These are phyloP conservation scores for Cyberlindnera subsufficiens DNA, from an alignment of 805 yeast genomes.

Conservation along the genomic window DNA sequence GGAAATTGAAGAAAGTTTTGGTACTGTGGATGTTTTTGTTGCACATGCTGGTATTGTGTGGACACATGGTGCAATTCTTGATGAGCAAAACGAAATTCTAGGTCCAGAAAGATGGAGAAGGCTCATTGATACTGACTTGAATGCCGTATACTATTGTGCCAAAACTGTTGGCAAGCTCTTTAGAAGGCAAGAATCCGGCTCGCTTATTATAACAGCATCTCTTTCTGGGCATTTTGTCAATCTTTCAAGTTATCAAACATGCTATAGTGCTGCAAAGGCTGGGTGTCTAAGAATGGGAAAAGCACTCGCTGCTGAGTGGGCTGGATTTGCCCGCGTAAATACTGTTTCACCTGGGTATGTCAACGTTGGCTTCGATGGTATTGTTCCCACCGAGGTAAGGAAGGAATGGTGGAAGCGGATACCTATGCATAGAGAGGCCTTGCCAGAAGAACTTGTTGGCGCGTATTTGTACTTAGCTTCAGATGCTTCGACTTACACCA, in stretches of 20 bases:
- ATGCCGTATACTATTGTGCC: constrained; percentile 78
- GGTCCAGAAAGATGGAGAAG: constrained; percentile 57
- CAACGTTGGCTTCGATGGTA: constrained; percentile 57
- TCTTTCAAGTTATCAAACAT: constrained; percentile 81
- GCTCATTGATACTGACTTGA: constrained; percentile 68
- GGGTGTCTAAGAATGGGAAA: constrained; percentile 16
- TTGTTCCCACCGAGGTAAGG: constrained; percentile 37
- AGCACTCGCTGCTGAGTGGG: constrained; percentile 61
- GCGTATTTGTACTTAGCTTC: constrained; percentile 77
- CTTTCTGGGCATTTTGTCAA: constrained; percentile 87
- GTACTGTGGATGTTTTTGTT: constrained; percentile 72
- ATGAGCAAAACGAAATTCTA: constrained; percentile 19
- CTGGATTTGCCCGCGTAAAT: constrained; percentile 77
- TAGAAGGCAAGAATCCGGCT: constrained; percentile 67
- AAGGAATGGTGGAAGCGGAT: constrained; percentile 43
- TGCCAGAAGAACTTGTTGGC: constrained; percentile 72
- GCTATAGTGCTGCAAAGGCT: constrained; percentile 48
- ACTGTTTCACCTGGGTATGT: constrained; percentile 82
- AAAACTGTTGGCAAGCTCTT: constrained; percentile 68
- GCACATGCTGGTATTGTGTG: constrained; percentile 90
- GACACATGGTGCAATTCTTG: constrained; percentile 57
- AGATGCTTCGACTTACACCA: constrained; percentile 73
- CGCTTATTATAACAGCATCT: constrained; percentile 79
- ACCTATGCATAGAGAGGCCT: constrained; percentile 73
- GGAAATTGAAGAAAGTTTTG: constrained; percentile 54